Evolutionary conservation across 2,329 filamentous ascomycete genomes (phyloP), one percentile per base, ranked within the genome.

Genomic region (Pseudomassariella vexata): DNA sequence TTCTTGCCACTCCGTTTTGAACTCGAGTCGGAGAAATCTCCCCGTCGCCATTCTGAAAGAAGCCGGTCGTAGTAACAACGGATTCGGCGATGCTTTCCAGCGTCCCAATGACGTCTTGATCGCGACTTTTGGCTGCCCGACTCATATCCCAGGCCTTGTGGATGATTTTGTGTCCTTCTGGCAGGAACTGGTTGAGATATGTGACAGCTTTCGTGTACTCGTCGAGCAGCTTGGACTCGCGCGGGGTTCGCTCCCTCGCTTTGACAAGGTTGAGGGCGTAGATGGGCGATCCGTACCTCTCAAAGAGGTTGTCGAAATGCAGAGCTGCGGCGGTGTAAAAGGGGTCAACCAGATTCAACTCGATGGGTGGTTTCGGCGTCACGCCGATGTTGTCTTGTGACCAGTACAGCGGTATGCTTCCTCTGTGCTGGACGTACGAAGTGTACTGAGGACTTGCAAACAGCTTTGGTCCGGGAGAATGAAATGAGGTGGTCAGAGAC

Each of bases 111-210:
- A 98, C 92, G 61, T 98, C 89, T 49, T 94, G 85, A 36, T 92
- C 89, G 21, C 85, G 81, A 47, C 82, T 79, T 60, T 98, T 98
- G 12, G 90, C 87, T 5, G 92, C 90, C 37, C 92, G 76, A 40
- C 89, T 95, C 92, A 98, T 98, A 54, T 98, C 92, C 79, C 92
- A 98, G 3, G 90, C 88, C 48, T 92, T 87, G 56, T 98, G 90
- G 8, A 90, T 77, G 31, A 98, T 94, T 53, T 86, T 87, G 51
- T 89, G 86, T 35, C 80, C 81, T 3, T 70, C 62, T 0, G 92
- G 90, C 3, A 98, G 66, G 37, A 94, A 95, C 52, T 96, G 90
- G 45, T 96, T 98, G 28, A 98, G 77, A 48, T 98, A 98, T 24
- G 80, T 75, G 41, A 96, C 82, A 5, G 88, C 87, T 44, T 84